Percentiles rank a stretch among this genome's conserved stretches.
phyloP scores from a whole-genome alignment of 495 filamentous ascomycete species.

The Podospora didyma region DNA sequence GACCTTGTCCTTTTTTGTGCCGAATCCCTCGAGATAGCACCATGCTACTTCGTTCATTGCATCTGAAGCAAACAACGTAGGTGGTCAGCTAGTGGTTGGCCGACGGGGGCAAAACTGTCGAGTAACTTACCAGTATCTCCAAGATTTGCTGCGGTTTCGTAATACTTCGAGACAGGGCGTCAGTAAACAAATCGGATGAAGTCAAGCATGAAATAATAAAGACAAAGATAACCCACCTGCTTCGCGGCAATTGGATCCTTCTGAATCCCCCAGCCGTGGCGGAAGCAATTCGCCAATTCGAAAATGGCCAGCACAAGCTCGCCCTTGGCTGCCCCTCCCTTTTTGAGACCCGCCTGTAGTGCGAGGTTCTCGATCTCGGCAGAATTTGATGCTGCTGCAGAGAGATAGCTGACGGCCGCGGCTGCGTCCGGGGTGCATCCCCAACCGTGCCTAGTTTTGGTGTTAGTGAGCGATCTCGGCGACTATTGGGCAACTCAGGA shows the following conservation, averaged over 20 bases:
- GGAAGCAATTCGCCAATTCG: conserved; percentile 91
- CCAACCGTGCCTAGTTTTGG: conserved; percentile 77
- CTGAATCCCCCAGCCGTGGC: conserved; percentile 89
- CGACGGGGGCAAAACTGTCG: not conserved
- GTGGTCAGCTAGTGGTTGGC: conserved; percentile 16
- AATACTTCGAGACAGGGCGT: conserved; percentile 59
- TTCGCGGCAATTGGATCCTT: conserved; percentile 86
- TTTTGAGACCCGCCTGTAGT: conserved; percentile 79
- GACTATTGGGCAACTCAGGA: conserved; percentile 14
- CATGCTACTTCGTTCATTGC: conserved; percentile 96
- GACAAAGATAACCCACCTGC: conserved; percentile 35
- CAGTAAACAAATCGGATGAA: conserved; percentile 7
- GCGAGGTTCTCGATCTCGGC: conserved; percentile 81
- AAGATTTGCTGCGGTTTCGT: conserved; percentile 93
- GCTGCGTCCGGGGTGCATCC: conserved; percentile 70
- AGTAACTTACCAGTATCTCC: conserved; percentile 66
- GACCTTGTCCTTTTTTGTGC: conserved; percentile 96
- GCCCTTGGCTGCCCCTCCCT: conserved; percentile 91
- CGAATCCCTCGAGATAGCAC: conserved; percentile 95
- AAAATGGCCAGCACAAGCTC: conserved; percentile 98
- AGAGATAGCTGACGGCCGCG: conserved; percentile 76
- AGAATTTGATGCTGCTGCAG: conserved; percentile 85
- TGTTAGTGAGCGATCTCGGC: conserved; percentile 10
- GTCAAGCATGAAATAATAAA: not conserved
- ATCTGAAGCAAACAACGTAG: conserved; percentile 48